Percentiles rank a stretch among this genome's conserved stretches.
Evolutionary conservation across 495 filamentous ascomycete species (phyloP).

Genomic region (Astrothelium subdiscretum): DNA sequence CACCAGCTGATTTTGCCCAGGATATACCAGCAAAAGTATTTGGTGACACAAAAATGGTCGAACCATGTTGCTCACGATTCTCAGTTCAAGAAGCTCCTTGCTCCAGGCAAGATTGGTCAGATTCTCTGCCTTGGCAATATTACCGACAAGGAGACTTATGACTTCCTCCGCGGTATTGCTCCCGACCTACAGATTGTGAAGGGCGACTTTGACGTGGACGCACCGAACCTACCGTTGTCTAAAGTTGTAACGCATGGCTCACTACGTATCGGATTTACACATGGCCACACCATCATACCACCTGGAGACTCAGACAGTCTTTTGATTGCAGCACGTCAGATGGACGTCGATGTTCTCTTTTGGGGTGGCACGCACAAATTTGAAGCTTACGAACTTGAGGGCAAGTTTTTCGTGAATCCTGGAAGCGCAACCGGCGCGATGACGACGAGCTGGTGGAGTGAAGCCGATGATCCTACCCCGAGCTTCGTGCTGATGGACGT

Average conservation of each 20-base stretch:
- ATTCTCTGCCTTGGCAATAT: constrained; percentile 96
- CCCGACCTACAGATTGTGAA: constrained; percentile 94
- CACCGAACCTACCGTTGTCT: constrained; percentile 76
- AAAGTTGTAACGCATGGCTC: constrained; percentile 92
- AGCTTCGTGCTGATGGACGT: constrained; percentile 99
- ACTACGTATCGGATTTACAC: constrained; percentile 89
- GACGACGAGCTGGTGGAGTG: constrained; percentile 55
- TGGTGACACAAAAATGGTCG: not conserved
- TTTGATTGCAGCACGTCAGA: constrained; percentile 83
- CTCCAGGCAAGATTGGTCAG: constrained; percentile 94
- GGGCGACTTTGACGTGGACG: constrained; percentile 87
- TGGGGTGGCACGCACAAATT: constrained; percentile 98
- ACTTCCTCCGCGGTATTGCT: constrained; percentile 82
- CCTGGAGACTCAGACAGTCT: constrained; percentile 82
- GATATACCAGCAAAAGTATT: constrained; percentile 84
- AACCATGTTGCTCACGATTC: constrained; percentile 4
- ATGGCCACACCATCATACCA: constrained; percentile 90
- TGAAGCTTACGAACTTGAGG: constrained; percentile 97
- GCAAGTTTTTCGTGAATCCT: constrained; percentile 96
- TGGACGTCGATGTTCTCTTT: constrained; percentile 93
- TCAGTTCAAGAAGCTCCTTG: constrained; percentile 96
- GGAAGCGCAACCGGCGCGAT: constrained; percentile 87
- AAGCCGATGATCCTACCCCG: constrained; percentile 72
- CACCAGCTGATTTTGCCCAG: constrained; percentile 28
- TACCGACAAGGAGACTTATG: constrained; percentile 86